A percentile compares a stretch with the other conserved stretches of the same genome.
These are phyloP conservation scores for Lipomyces kockii DNA, from an alignment of 805 yeast species.

Conservation along the genomic window DNA sequence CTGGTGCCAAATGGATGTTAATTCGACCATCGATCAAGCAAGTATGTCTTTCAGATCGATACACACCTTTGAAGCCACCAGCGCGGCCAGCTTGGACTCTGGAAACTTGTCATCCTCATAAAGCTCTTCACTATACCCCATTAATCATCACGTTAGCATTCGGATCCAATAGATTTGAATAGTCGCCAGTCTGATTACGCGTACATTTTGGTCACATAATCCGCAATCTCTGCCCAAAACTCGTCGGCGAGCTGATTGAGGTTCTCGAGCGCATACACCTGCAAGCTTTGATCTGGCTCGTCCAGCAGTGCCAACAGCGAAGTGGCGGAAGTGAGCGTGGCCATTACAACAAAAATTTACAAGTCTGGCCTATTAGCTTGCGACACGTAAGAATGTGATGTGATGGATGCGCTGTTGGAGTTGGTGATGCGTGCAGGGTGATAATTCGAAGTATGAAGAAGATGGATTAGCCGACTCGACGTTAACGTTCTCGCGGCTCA, in stretches of 20 bases:
- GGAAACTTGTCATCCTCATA: slow-evolving; percentile 83
- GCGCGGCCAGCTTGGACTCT: slow-evolving; percentile 82
- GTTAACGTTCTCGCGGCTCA: background rate
- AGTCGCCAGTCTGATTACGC: slow-evolving; percentile 9
- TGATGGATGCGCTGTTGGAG: slow-evolving; percentile 6
- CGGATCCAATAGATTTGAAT: background rate
- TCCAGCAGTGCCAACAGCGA: slow-evolving; percentile 87
- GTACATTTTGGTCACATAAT: slow-evolving; percentile 73
- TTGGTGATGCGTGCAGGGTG: slow-evolving; percentile 9
- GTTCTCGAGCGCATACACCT: slow-evolving; percentile 81
- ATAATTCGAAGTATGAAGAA: slow-evolving; percentile 17
- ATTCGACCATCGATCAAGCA: background rate
- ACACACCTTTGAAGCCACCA: slow-evolving; percentile 81
- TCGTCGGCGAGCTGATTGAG: slow-evolving; percentile 84
- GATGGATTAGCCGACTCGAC: background rate
- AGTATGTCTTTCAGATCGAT: background rate
- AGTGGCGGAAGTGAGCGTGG: slow-evolving; percentile 73
- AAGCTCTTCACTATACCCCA: slow-evolving; percentile 64
- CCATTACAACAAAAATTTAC: slow-evolving; percentile 17
- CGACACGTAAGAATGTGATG: background rate
- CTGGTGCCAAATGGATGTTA: slow-evolving; percentile 15
- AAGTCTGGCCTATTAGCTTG: background rate
- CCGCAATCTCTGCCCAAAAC: slow-evolving; percentile 97
- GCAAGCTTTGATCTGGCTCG: slow-evolving; percentile 78
- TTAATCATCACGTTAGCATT: background rate